phyloP scores from a whole-genome alignment of 164 flowering plant species.

The Magnolia kwangsiensis region DNA sequence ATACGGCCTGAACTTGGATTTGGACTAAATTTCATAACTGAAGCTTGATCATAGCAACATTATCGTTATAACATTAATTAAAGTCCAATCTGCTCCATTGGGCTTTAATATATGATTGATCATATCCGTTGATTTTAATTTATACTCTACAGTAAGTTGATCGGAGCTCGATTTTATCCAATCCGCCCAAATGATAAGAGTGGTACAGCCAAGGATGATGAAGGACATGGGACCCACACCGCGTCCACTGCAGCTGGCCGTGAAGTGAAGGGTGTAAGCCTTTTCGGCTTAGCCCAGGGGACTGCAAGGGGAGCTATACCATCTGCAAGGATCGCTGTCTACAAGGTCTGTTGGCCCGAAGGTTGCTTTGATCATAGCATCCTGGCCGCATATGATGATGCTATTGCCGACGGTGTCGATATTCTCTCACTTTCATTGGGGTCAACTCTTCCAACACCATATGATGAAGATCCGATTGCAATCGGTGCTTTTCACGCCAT shows the following conservation, averaged over 20 bases:
- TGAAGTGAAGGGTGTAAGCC: slow-evolving; percentile 39
- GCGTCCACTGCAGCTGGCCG: slow-evolving; percentile 69
- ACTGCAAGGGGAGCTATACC: slow-evolving; percentile 76
- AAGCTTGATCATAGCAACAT: too few relatives aligned
- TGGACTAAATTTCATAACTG: too few relatives aligned
- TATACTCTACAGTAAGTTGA: slow-evolving; percentile 31
- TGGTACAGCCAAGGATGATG: slow-evolving; percentile 20
- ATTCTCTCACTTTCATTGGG: slow-evolving; percentile 70
- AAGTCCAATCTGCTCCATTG: background rate
- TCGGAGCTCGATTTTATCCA: slow-evolving; percentile 34
- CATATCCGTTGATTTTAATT: background rate
- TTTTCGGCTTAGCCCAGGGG: slow-evolving; percentile 69
- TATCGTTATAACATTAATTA: background rate
- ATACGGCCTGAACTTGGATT: too few relatives aligned
- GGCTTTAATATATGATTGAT: background rate
- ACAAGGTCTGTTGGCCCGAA: slow-evolving; percentile 72
- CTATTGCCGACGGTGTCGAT: slow-evolving; percentile 78
- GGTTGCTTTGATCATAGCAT: slow-evolving; percentile 67
- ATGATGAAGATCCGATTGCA: slow-evolving; percentile 36
- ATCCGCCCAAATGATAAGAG: too few relatives aligned
- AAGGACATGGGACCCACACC: slow-evolving; percentile 88
- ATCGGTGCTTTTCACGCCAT: slow-evolving; percentile 75
- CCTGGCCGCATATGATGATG: slow-evolving; percentile 72
- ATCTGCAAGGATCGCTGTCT: slow-evolving; percentile 61
- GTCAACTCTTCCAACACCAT: slow-evolving; percentile 14